Evolutionary conservation across 495 filamentous ascomycete species (phyloP), one percentile per base, ranked within the genome.

Genomic region (Penicillium ucsense): DNA sequence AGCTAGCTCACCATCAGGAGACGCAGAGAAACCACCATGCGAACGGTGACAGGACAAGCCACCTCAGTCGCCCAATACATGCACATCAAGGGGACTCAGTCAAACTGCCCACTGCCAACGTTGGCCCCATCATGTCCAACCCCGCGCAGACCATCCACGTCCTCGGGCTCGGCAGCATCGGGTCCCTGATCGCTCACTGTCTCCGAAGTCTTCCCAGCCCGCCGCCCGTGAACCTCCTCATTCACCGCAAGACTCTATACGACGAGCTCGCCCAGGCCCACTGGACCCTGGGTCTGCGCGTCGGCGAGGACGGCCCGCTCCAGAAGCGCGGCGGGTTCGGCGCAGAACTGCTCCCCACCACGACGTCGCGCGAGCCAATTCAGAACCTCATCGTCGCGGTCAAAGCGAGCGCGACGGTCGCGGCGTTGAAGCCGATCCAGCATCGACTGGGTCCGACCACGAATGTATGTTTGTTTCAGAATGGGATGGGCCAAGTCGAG

Each of bases 131-230:
- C 9, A 51, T 51, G 48, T 30, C 48, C 3, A 36, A 28, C 31
- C 27, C 36, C 37, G 11, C 32, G 6, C 42, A 32, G 20, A 20
- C 43, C 7, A 72, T 80, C 9, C 64, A 78, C 49, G 63, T 80
- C 9, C 42, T 80, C 4, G 77, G 77, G 4, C 53, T 68, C 29
- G 76, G 76, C 28, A 76, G 63, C 48, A 61, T 79, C n/a, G 77
- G 75, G 1, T 65, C 62, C 3, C 72, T 80, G 27, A 63, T 77
- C 35, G 77, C 75, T 3, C 75, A 79, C 47, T 65, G 68, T 5
- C 53, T 79, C 10, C 66, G 66, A 3, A 64, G 65, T 35, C 55
- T 77, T 6, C 62, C 74, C 2, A 62, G 70, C 42, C 72, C 71
- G 31, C 77, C 75, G n/a, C 65, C 73, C 0, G 60, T 78, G 31